Percentiles rank a stretch among this genome's conserved stretches.
Conservation (phyloP, 1,139 yeast genomes). For the Diutina siamensis region DNA sequence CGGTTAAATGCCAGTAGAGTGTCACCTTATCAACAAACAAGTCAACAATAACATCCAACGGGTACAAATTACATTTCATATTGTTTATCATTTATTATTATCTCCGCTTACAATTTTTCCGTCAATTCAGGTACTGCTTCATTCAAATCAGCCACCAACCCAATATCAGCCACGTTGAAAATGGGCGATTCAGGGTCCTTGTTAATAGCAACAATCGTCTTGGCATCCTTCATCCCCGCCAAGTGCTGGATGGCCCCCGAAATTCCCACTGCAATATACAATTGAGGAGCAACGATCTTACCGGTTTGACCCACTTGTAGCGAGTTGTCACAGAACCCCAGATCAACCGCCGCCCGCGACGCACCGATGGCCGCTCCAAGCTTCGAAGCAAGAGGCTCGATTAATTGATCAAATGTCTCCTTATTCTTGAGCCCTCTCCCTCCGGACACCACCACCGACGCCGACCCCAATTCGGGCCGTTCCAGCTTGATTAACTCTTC, state of each 20-base stretch:
- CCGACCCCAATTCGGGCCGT: conserved; percentile 86
- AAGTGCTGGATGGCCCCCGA: conserved; percentile 97
- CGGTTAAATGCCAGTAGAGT: too few species aligned
- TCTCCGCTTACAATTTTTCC: conserved; percentile 37
- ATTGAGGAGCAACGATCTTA: conserved; percentile 92
- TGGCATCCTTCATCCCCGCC: conserved; percentile 97
- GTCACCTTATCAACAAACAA: too few species aligned
- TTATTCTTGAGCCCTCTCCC: conserved; percentile 91
- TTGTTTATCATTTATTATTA: background rate
- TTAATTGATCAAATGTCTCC: conserved; percentile 67
- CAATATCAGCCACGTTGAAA: conserved; percentile 82
- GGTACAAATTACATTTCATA: too few species aligned
- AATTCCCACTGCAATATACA: conserved; percentile 85
- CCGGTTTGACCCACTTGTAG: conserved; percentile 98
- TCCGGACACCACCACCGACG: conserved; percentile 73
- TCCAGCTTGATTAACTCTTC: conserved; percentile 68
- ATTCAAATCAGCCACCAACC: conserved; percentile 81
- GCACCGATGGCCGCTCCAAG: conserved; percentile 95
- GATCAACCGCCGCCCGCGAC: conserved; percentile 94
- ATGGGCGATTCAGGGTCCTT: conserved; percentile 93
- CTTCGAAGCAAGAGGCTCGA: conserved; percentile 77
- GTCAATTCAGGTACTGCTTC: conserved; percentile 83
- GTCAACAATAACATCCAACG: too few species aligned
- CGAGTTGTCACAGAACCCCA: conserved; percentile 95
- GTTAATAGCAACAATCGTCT: conserved; percentile 87